Base-by-base conservation (phyloP, 768 basidiomycete genomes). In the Xerocomellus chrysenteron region DNA sequence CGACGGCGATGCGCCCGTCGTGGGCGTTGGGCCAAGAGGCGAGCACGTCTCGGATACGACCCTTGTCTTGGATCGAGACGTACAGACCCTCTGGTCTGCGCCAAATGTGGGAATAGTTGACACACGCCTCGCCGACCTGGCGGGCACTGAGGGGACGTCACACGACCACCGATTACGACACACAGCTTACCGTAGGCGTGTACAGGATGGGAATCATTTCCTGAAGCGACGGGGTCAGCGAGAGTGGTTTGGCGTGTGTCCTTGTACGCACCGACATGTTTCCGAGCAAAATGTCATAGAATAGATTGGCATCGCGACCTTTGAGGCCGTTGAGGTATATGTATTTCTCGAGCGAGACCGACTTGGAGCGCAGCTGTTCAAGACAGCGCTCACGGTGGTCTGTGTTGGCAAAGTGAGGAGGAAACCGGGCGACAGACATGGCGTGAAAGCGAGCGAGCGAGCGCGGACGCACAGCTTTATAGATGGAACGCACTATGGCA, bases 161-260 rank as follows among this genome's bases (percentile, higher is more conserved):
- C 41, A 36, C 57, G 65, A 61, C 55, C 12, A 16, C 24, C 17
- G 40, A 43, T 4, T 45, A 39, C 3, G 46, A 13, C 28, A 28
- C 19, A 26, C 32, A 42, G 50, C 68, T 61, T 46, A 87, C 87
- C 56, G 87, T 88, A 5, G 88, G 88, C 6, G 88, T 90, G 71
- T 90, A 90, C 26, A 90, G 72, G 56, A 90, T 81, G 14, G 88
- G 88, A 21, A 84, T 76, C 40, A 88, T 74, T 70, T 86, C 78
- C 75, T 77, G 44, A 10, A 37, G 39, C 2, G 21, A 36, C 26
- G n/a, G 39, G 9, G 21, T 52, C n/a, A 64, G 1, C 41, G 32
- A 24, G 50, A 39, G 54, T 14, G 12, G 37, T 48, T 39, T n/a
- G 17, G 39, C 11, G n/a, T 1, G 47, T 26, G 10, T 28, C 5